phyloP scores from a whole-genome alignment of 2,329 filamentous ascomycete species.

The Berkeleyomyces rouxiae region DNA sequence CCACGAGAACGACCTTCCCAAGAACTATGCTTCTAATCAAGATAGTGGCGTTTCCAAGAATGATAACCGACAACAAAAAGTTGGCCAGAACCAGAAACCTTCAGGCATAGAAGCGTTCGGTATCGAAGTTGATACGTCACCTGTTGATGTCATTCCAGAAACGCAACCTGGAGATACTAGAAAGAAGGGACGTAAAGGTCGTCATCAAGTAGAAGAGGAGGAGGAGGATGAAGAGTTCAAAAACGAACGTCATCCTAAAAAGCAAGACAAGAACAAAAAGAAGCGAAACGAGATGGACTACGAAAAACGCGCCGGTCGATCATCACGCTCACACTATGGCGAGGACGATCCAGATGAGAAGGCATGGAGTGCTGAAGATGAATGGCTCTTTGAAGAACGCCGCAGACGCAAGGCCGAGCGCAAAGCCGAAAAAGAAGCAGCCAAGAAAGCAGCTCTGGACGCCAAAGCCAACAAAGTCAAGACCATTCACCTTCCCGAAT shows the following conservation, averaged over 20 bases:
- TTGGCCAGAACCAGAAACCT: neutral
- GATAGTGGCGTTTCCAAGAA: too few species aligned
- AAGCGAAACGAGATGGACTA: slow-evolving; percentile 2
- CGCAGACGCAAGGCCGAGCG: slow-evolving; percentile 9
- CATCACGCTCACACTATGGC: neutral
- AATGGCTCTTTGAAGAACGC: slow-evolving; percentile 7
- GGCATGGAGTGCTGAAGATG: slow-evolving; percentile 10
- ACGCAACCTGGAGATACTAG: neutral
- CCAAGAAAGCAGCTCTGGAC: slow-evolving; percentile 6
- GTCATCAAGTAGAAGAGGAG: neutral
- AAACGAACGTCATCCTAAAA: neutral
- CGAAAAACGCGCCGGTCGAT: neutral
- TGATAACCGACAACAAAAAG: neutral
- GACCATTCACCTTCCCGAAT: slow-evolving; percentile 69
- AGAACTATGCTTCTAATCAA: neutral
- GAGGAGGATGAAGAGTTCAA: slow-evolving; percentile 3
- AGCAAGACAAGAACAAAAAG: slow-evolving; percentile 7
- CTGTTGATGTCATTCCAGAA: neutral
- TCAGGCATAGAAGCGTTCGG: slow-evolving; percentile 3
- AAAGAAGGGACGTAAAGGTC: slow-evolving; percentile 3
- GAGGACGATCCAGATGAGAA: slow-evolving; percentile 5
- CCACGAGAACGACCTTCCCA: too few species aligned
- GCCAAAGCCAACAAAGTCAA: slow-evolving; percentile 26
- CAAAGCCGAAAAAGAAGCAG: slow-evolving; percentile 11
- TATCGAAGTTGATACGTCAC: slow-evolving; percentile 5